Base-by-base conservation (phyloP, 768 basidiomycete species). In the Baorangia bicolor region DNA sequence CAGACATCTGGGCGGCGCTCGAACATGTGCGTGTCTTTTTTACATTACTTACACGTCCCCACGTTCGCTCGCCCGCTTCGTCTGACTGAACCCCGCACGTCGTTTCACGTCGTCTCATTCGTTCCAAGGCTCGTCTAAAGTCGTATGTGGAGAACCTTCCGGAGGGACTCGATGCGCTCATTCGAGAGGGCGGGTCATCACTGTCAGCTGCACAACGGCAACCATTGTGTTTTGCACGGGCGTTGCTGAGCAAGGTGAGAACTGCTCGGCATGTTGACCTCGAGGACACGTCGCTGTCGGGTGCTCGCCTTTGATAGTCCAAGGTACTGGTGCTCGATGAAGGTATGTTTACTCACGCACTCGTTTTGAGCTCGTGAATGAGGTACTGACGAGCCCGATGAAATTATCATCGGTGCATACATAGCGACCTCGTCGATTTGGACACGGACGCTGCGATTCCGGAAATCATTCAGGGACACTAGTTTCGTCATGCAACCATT, bases 241-340 rank as follows among this genome's bases (percentile, higher is more conserved):
- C 93, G 1, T 68, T 94, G 37, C 71, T 95, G 50, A 78, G 88
- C 50, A 88, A 90, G 76, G 85, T 84, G 60, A 40, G 69, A 16
- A 10, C 9, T 41, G 35, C 13, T 28, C 21, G n/a, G n/a, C n/a
- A n/a, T n/a, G n/a, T n/a, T n/a, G n/a, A n/a, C n/a, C 11, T n/a
- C 13, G 38, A 39, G 38, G 21, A 20, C 5, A 10, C 38, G 20
- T 21, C 38, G 38, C 20, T 39, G 20, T 21, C 20, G 35, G 4
- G 35, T n/a, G n/a, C n/a, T n/a, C n/a, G n/a, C n/a, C 18, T 35
- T 20, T 21, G 20, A 39, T 21, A 87, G 82, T 84, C 90, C 11
- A 94, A 87, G 71, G 87, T 96, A 40, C 76, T 97, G 13, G 90
- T 96, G 1, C 76, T 97, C 18, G 94, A 96, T 66, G 94, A 97